phyloP scores from a whole-genome alignment of 106 monocot species.

The Dactylorhiza incarnata region DNA sequence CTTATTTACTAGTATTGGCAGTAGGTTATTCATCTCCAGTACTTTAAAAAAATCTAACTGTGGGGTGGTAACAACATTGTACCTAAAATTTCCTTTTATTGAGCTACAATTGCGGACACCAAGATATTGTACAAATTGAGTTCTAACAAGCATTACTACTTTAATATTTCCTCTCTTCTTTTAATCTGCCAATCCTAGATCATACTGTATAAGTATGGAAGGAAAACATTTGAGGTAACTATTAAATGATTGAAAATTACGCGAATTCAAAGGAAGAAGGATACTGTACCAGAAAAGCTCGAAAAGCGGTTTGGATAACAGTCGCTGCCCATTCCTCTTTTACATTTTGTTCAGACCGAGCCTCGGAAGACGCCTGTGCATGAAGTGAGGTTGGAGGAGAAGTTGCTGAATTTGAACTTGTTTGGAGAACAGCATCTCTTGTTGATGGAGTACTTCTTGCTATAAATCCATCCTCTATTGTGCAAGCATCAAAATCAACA shows the following conservation, averaged over 20 bases:
- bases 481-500: slow-evolving; percentile 25
- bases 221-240: neutral
- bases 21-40: neutral
- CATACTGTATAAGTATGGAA: neutral
- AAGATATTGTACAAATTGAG: neutral
- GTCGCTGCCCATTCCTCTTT: slow-evolving; percentile 72
- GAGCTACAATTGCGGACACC: no score
- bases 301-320: slow-evolving; percentile 79
- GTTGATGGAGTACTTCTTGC: slow-evolving; percentile 8
- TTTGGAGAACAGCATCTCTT: slow-evolving; percentile 14
- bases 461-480: slow-evolving; percentile 24
- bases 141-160: neutral
- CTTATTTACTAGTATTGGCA: neutral
- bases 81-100: neutral
- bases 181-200: no score
- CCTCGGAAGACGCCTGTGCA: slow-evolving; percentile 26
- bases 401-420: slow-evolving; percentile 30
- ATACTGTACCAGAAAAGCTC: slow-evolving; percentile 71
- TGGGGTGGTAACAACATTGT: neutral
- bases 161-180: no score
- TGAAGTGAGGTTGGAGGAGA: slow-evolving; percentile 26
- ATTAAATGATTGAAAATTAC: neutral
- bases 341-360: slow-evolving; percentile 27
- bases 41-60: neutral
- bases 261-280: neutral